Evolutionary conservation across 129 eudicot genomes (phyloP).

Genomic region (Solidago caesia): DNA sequence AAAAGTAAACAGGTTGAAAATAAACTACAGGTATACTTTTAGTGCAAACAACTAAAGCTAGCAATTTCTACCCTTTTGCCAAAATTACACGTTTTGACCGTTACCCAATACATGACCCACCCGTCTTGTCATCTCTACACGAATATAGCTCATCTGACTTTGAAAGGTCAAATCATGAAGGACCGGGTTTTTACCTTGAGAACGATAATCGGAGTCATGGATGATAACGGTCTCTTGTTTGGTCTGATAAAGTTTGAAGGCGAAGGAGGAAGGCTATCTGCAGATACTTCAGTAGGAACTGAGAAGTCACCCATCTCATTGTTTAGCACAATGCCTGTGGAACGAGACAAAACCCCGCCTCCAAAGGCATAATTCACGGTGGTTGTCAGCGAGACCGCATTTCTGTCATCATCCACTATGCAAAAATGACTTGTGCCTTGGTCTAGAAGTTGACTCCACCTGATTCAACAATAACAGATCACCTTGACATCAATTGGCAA

Average conservation of each 20-base stretch:
- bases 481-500: neutral
- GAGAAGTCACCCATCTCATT: slow-evolving; percentile 85
- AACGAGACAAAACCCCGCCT: slow-evolving; percentile 75
- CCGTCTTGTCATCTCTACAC: neutral
- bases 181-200: slow-evolving; percentile 60
- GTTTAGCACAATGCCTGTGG: slow-evolving; percentile 85
- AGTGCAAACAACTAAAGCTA: neutral
- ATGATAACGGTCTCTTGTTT: slow-evolving; percentile 82
- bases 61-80: neutral
- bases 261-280: slow-evolving; percentile 75
- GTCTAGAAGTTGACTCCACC: slow-evolving; percentile 90
- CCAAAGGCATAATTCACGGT: slow-evolving; percentile 81
- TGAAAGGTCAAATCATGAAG: neutral
- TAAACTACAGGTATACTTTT: neutral
- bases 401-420: slow-evolving; percentile 83
- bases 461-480: slow-evolving; percentile 21
- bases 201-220: slow-evolving; percentile 87
- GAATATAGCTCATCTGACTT: slow-evolving; percentile 7
- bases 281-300: slow-evolving; percentile 60
- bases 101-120: neutral
- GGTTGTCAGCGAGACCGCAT: slow-evolving; percentile 83
- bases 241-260: slow-evolving; percentile 80
- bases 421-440: slow-evolving; percentile 95
- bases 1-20: neutral
- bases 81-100: neutral